Evolutionary conservation across 495 filamentous ascomycete species (phyloP), one percentile per base, ranked within the genome.

Genomic region (Penicillium flavigenum): DNA sequence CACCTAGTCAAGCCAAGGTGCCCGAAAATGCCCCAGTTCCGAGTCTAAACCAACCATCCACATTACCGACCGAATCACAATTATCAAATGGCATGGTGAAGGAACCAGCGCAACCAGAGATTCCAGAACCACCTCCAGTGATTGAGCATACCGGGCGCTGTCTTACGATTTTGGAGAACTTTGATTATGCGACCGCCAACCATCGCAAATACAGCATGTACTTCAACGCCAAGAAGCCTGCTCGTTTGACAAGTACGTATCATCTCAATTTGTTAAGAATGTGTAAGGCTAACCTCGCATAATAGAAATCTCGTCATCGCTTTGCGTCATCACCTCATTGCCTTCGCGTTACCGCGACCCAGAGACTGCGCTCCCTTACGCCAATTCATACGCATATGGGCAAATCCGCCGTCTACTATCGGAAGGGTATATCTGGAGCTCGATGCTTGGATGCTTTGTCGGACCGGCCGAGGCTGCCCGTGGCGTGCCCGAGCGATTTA

Each of bases 311-410:
- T 77, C 76, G 19, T 74, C 66, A 67, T 79, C 70, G 68, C 78
- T 86, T 47, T 96, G 91, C 69, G 85, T 85, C 51, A 92, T 96
- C 70, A 94, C 91, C 9, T 85, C 85, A 61, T 82, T 88, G 47
- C 85, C 87, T 41, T 90, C 91, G 20, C 83, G 80, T 44, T 94
- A 90, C 69, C 79, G 84, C 36, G 90, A 96, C 63, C 88, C 89
- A 0, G 79, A 78, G 59, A 95, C 91, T 0, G 86, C 86, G 0
- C 78, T 96, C 22, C 83, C 88, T 10, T 96, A 90, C 69, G 81
- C 82, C 38, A 90, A 88, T 63, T 73, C 83, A 22, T 85, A 86
- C 57, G 91, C 89, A 8, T 94, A 88, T 70, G 79, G 80, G 51
- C 83, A 91, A 73, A 83, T 92, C 32, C 76, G 81, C 50, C 77